Percentiles rank a stretch among this genome's conserved stretches.
Evolutionary conservation across 495 filamentous ascomycete genomes (phyloP).

Genomic region (Tuber calosporum): DNA sequence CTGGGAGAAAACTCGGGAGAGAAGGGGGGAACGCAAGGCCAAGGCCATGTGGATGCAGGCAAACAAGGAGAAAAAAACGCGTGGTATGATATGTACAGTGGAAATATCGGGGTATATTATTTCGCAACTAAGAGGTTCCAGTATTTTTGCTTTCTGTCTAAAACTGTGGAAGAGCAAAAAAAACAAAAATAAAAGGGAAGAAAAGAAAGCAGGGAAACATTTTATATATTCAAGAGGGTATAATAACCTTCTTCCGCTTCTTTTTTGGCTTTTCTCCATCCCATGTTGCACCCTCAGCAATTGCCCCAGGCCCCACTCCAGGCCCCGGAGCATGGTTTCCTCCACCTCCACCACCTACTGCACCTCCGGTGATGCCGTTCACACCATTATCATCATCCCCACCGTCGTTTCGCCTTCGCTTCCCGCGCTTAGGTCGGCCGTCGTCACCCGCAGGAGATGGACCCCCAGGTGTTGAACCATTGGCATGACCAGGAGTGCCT

Average conservation of each 20-base stretch:
- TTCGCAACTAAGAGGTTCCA: conserved; percentile 5
- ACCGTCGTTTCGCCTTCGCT: conserved; percentile 60
- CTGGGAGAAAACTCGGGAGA: background rate
- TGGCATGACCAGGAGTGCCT: conserved; percentile 32
- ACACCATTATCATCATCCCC: conserved; percentile 49
- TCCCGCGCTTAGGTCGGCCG: conserved; percentile 53
- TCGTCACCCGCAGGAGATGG: conserved; percentile 43
- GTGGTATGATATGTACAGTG: background rate
- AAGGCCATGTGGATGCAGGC: background rate
- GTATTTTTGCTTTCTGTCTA: conserved; percentile 18
- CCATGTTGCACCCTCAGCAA: conserved; percentile 40
- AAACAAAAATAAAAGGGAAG: conserved; percentile 10
- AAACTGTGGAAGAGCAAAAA: conserved; percentile 9
- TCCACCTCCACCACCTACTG: conserved; percentile 25
- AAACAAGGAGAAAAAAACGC: background rate
- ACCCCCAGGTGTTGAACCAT: conserved; percentile 42
- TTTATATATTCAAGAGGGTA: conserved; percentile 11
- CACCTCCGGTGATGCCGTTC: conserved; percentile 32
- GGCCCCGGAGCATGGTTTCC: background rate
- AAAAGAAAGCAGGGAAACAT: conserved; percentile 7
- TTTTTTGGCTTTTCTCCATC: conserved; percentile 42
- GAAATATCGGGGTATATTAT: background rate
- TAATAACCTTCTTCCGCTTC: conserved; percentile 43
- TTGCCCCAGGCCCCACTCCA: conserved; percentile 11
- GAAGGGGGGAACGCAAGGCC: background rate